Conservation (phyloP, 371 early-diverging fungal genomes). For the Amoeboradix gromovi region DNA sequence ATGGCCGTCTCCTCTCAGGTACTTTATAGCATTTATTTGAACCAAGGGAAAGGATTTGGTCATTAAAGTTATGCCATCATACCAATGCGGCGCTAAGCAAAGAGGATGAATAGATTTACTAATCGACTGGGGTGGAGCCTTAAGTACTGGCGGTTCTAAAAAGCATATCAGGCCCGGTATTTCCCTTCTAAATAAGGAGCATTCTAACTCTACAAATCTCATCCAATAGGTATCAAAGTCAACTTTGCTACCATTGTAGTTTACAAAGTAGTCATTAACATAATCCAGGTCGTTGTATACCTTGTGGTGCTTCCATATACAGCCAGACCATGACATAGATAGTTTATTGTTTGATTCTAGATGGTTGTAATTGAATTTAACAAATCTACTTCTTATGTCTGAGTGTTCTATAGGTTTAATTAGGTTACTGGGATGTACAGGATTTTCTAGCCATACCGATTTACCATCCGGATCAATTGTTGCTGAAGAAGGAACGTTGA, state of each 20-base stretch:
- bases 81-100: conserved; percentile 41
- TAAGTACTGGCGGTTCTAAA: conserved; percentile 31
- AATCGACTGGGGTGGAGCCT: conserved; percentile 23
- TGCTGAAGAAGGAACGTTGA: neutral
- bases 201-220: conserved; percentile 18
- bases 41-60: conserved; percentile 25
- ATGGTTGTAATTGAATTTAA: conserved; percentile 2
- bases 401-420: conserved; percentile 18
- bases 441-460: conserved; percentile 25
- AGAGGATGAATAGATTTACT: conserved; percentile 14
- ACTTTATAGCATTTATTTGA: conserved; percentile 30
- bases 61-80: conserved; percentile 34
- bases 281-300: conserved; percentile 16
- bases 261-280: conserved; percentile 26
- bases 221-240: conserved; percentile 22
- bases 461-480: conserved; percentile 6
- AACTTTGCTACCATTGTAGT: conserved; percentile 13
- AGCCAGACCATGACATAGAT: conserved; percentile 8
- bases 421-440: conserved; percentile 10
- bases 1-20: conserved; percentile 26
- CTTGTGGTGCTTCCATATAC: conserved; percentile 36
- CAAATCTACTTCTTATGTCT: conserved; percentile 21
- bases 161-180: conserved; percentile 25
- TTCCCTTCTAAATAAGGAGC: conserved; percentile 14
- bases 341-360: conserved; percentile 9